These are phyloP conservation scores for Phytophthora fragariae DNA, from an alignment of 352 stramenopile species.

Conservation along the genomic window DNA sequence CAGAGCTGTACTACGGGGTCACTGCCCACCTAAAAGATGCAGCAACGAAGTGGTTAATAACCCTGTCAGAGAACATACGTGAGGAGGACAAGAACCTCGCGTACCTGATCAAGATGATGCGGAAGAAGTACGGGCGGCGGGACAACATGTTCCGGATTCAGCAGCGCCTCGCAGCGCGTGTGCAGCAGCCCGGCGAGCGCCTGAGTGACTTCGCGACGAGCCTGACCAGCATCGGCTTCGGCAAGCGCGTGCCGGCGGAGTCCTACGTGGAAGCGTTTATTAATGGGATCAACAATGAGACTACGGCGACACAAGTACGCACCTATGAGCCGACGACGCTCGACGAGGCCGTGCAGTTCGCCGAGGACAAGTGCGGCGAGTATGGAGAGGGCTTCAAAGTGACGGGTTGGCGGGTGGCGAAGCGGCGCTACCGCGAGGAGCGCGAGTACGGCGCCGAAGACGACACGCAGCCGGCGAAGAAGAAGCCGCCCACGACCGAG, in stretches of 20 bases:
- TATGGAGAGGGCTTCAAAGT: background rate
- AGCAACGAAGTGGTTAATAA: no score
- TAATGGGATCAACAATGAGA: background rate
- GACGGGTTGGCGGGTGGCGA: background rate
- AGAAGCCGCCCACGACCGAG: background rate
- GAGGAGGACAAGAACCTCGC: no score
- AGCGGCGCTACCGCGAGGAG: background rate
- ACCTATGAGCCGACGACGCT: background rate
- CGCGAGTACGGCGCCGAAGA: background rate
- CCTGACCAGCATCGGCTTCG: background rate
- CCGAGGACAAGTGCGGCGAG: background rate
- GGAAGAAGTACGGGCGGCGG: no score
- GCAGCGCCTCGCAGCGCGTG: no score
- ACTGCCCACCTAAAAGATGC: no score
- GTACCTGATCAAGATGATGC: no score
- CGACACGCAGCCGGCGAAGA: background rate
- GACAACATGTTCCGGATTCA: no score
- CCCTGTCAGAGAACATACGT: no score
- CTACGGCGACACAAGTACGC: background rate
- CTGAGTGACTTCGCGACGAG: no score
- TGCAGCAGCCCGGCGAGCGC: no score
- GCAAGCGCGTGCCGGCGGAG: background rate
- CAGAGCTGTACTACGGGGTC: no score
- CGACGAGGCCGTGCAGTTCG: conserved; percentile 44
- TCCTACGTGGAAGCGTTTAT: background rate